Evolutionary conservation across 2,329 filamentous ascomycete genomes (phyloP), one percentile per base, ranked within the genome.

Genomic region (Ambrosiella xylebori): DNA sequence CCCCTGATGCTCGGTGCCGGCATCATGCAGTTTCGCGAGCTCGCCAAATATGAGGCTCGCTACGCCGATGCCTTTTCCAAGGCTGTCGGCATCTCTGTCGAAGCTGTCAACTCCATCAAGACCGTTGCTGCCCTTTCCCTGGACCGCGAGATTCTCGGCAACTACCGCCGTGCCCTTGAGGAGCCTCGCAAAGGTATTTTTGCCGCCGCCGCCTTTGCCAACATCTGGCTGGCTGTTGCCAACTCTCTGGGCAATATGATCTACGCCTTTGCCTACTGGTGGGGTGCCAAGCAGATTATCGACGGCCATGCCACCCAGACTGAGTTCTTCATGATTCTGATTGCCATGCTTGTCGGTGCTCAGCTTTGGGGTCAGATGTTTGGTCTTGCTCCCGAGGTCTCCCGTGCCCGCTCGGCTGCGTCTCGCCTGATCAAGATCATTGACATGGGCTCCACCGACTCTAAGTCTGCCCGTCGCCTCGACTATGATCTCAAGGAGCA

Each of bases 261-360:
- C 35, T 86, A 88, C 64, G 82, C 84, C 0, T 77, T 90, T 57
- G 82, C 84, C 0, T 89, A 88, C 68, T 90, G 85, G 84, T 90
- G 85, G 84, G 85, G 85, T 2, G 77, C 84, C 0, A 83, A 79
- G 63, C 79, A 81, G 62, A 86, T 89, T 60, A 76, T 82, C 56
- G 73, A 76, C 47, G 84, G 85, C 3, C 71, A 79, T 58, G 84
- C 84, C 63, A 74, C 71, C 2, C 78, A 77, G 49, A 79, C 81
- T 38, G 77, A 85, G n/a, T 89, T 88, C 70, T 82, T 89, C 67
- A 84, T 86, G 64, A 82, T 89, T 7, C 73, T 88, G 3, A 75
- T 85, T 5, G 76, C 84, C 3, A 77, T 90, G 63, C 75, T 90
- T 1, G 80, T 88, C 44, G 84, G 81, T 59, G 84, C 86, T 0